These are phyloP conservation scores for Pulveroboletus sp. DNA, from an alignment of 768 basidiomycete genomes.

Conservation along the genomic window DNA sequence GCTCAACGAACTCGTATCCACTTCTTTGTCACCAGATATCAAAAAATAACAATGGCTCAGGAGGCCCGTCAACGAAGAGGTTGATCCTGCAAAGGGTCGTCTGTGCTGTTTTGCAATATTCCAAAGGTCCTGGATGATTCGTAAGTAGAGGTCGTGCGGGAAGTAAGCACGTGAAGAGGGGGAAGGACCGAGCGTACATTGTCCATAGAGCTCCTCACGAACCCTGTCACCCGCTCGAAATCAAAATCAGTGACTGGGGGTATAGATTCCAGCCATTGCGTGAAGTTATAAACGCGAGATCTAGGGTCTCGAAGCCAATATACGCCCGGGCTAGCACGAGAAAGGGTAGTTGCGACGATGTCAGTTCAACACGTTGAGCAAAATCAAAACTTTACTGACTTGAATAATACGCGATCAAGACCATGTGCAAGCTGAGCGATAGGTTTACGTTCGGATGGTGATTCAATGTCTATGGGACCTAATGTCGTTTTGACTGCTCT, in stretches of 20 bases:
- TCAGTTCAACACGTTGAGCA: too few species aligned
- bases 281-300: slow-evolving; percentile 82
- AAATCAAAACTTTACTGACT: slow-evolving; percentile 47
- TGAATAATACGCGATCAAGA: slow-evolving; percentile 70
- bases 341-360: background rate
- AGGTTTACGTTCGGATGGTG: slow-evolving; percentile 44
- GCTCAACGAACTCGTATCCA: slow-evolving; percentile 63
- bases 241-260: slow-evolving; percentile 81
- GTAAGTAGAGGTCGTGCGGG: background rate
- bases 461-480: slow-evolving; percentile 38
- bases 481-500: background rate
- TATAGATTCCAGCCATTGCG: slow-evolving; percentile 64
- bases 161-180: background rate
- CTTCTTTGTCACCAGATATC: slow-evolving; percentile 64
- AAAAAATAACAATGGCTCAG: slow-evolving; percentile 86
- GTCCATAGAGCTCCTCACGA: slow-evolving; percentile 77
- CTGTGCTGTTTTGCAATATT: slow-evolving; percentile 54
- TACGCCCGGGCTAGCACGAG: slow-evolving; percentile 65
- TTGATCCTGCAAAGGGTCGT: slow-evolving; percentile 76
- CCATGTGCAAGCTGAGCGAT: slow-evolving; percentile 63
- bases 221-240: slow-evolving; percentile 70
- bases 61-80: slow-evolving; percentile 82
- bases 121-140: slow-evolving; percentile 53
- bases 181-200: slow-evolving; percentile 37
- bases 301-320: slow-evolving; percentile 87